phyloP scores from a whole-genome alignment of 2,329 filamentous ascomycete species.

The Colletotrichum melonis region DNA sequence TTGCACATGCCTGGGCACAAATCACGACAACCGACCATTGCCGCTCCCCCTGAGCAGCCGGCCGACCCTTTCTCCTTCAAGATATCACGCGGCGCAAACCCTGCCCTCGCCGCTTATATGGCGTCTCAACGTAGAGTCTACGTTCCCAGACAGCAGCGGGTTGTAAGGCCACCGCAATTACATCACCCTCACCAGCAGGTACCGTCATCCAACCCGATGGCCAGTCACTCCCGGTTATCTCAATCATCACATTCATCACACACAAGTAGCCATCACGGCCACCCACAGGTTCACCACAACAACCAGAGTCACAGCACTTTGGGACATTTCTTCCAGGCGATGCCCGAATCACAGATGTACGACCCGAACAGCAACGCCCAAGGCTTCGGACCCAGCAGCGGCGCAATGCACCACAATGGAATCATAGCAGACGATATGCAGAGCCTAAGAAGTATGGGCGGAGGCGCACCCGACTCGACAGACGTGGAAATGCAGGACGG shows the following conservation, averaged over 20 bases:
- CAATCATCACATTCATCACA: constrained; percentile 27
- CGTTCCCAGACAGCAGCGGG: constrained; percentile 37
- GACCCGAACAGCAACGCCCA: constrained; percentile 27
- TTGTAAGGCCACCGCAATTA: constrained; percentile 31
- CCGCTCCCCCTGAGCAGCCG: constrained; percentile 22
- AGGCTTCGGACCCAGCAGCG: constrained; percentile 13
- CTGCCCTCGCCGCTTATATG: constrained; percentile 48
- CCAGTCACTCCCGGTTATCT: constrained; percentile 32
- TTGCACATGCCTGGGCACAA: constrained; percentile 49
- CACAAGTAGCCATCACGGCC: constrained; percentile 24
- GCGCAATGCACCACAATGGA: constrained; percentile 38
- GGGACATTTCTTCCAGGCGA: constrained; percentile 34
- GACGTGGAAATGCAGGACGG: constrained; percentile 51
- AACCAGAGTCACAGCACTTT: constrained; percentile 23
- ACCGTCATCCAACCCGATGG: constrained; percentile 33
- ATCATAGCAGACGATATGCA: constrained; percentile 52
- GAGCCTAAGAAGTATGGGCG: constrained; percentile 47
- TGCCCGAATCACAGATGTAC: constrained; percentile 35
- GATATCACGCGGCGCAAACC: constrained; percentile 48
- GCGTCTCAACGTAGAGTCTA: constrained; percentile 49
- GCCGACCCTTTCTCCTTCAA: constrained; percentile 50
- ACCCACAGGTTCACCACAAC: constrained; percentile 12
- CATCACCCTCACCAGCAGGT: constrained; percentile 32
- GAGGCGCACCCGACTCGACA: constrained; percentile 41
- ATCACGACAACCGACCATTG: constrained; percentile 33